These are phyloP conservation scores for Alloteropsis semialata DNA, from an alignment of 176 grass and related monocot genomes.

Conservation along the genomic window DNA sequence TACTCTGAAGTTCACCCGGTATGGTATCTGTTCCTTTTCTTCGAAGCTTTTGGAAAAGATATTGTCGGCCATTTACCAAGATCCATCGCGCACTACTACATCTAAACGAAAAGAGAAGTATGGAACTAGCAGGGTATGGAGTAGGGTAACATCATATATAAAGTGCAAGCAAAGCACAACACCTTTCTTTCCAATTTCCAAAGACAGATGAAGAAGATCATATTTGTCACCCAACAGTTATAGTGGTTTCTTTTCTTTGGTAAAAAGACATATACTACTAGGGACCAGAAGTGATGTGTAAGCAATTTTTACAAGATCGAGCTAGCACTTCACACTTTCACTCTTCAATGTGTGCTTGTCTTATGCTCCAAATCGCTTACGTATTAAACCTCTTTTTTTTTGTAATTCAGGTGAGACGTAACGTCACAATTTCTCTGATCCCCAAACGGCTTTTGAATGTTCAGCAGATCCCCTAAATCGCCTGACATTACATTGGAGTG, in stretches of 20 bases:
- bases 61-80: slow-evolving; percentile 33
- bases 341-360: neutral
- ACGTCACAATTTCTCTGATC: neutral
- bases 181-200: neutral
- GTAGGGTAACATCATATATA: neutral
- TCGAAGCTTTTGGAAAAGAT: slow-evolving; percentile 13
- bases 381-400: neutral
- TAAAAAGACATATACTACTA: neutral
- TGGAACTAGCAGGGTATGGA: neutral
- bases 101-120: slow-evolving; percentile 3
- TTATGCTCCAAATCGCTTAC: slow-evolving; percentile 3
- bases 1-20: slow-evolving; percentile 21
- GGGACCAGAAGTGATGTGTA: slow-evolving; percentile 19
- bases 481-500: slow-evolving; percentile 39
- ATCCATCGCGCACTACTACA: neutral
- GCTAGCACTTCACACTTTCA: slow-evolving; percentile 23
- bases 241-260: slow-evolving; percentile 5
- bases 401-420: slow-evolving; percentile 39
- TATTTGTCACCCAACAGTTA: neutral
- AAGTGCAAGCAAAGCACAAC: slow-evolving; percentile 6
- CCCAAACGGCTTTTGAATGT: neutral
- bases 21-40: neutral
- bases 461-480: neutral
- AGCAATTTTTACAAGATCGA: slow-evolving; percentile 23
- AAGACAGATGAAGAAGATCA: neutral